Base-by-base conservation (phyloP, 2,329 filamentous ascomycete species). In the Neopestalotiopsis sp. region DNA sequence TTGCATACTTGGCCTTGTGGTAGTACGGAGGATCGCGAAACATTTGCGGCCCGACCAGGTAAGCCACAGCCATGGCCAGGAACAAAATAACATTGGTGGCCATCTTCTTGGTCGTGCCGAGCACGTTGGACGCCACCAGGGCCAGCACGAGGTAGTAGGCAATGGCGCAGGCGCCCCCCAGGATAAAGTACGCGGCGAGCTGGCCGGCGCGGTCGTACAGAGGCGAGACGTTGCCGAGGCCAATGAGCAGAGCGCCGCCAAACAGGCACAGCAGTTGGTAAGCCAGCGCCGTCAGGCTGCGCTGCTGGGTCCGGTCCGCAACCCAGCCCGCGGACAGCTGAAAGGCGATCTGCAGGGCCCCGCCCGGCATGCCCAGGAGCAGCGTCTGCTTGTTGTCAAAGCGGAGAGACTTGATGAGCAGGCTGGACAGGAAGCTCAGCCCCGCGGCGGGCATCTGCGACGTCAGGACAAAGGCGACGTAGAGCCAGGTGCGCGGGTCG, bases 71-170 rank as follows among this genome's bases (percentile, higher is more conserved):
- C 56, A 59, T 59, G 14, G 65, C 17, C n/a, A 60, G 5, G 56
- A 79, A 80, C 2, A 80, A 56, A 32, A 80, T 73, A 4, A 76
- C 78, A 1, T 74, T 75, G 1, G 77, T 79, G 13, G 79, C 72
- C 66, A 78, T 77, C 69, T 79, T 79, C 74, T 80, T 80, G 6
- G 78, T 80, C 49, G 75, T 78, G 4, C 78, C 78, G 2, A 78
- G 77, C 6, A 80, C 74, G 38, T 79, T 79, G 49, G 75, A 76
- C 42, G 76, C 78, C 32, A 79, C 73, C 76, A 78, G 78, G 10
- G 77, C 77, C 17, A 67, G 32, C 17, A 60, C n/a, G 17, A 67
- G 56, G 56, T 59, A 67, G 7, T 60, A 67, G 32, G 49, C 65
- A 67, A 60, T 67, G 17, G 65, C 49, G 13, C 52, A 67, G 56